Base-by-base conservation (phyloP, 169 alveolate species). In the Miamiensis avidus region DNA sequence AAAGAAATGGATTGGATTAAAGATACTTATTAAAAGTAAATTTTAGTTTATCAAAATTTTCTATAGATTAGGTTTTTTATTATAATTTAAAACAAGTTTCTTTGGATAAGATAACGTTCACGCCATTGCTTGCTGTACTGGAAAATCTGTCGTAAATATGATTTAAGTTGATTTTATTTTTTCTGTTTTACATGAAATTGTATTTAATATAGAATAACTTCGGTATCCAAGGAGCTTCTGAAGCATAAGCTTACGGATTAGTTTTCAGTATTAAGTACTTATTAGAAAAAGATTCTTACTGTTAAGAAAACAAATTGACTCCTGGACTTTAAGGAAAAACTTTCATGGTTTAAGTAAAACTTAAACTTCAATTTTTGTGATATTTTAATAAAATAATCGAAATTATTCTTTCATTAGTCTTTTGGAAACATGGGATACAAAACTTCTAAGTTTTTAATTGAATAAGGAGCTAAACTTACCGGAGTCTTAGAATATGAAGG, bases 361-460 rank as follows among this genome's bases (percentile, higher is more conserved):
- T n/a, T 49, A 78, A 32, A 32, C 6, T 75, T n/a, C 29, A 26
- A 73, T n/a, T 27, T 29, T 1, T 6, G 6, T 73, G 25, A 15
- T 29, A 27, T 15, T n/a, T 15, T 73, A 29, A 4, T n/a, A 15
- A 73, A 15, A 4, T 73, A n/a, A 73, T n/a, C 6, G 1, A 15
- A 15, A 25, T 15, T 34, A 34, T 34, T 1, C 34, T 0, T 29
- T 34, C 15, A n/a, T 29, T 49, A 79, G 84, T 69, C 93, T 25
- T 89, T 87, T 34, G 95, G 95, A 65, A 89, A 75, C 81, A 91
- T 86, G 29, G 95, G 95, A 20, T 91, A 89, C 78, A 81, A 88
- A 84, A 78, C 87, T 49, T 89, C 94, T 65, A 77, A 83, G 76
- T 76, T 77, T 74, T 75, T 91, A 76, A 16, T 29, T 28, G 84